Base-by-base conservation (phyloP, 2,329 filamentous ascomycete genomes). In the Fusarium torreyae region DNA sequence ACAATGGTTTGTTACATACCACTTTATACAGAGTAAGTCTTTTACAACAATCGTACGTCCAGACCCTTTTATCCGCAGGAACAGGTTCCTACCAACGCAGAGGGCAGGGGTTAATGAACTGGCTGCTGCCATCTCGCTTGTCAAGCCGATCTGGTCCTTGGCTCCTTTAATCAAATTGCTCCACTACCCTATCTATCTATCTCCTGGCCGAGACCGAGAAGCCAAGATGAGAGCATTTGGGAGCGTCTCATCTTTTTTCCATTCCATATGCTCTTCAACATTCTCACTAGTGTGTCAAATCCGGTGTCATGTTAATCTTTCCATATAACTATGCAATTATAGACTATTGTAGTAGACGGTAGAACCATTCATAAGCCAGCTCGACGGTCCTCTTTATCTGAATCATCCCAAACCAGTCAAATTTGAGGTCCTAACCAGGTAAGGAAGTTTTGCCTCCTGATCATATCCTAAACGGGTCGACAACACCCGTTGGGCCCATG, bases 91-190 rank as follows among this genome's bases (percentile, higher is more conserved):
- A 11, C 40, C 33, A 60, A 52, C 62, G 51, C 57, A 62, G 33
- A 24, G 43, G 53, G 40, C 63, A 70, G 67, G 67, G 67, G 42
- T 55, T 26, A 51, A 53, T 40, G 13, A 44, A 45, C 39, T 39
- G 51, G 48, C 49, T 52, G 40, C 63, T 56, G 18, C 67, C 64
- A 70, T 70, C 51, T 70, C 67, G 67, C 67, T 70, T 70, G 54
- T 34, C 63, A 43, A 62, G 62, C 43, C 62, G 66, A 68, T 68
- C 67, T 57, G 46, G 20, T 50, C 53, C 51, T 24, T 24, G 22
- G 22, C 22, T 24, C 22, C 22, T 55, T 40, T 38, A 59, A 34
- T 56, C 43, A 64, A 55, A 63, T 56, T 59, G 26, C 57, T 70
- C 54, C 53, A 61, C 53, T 40, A 34, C 55, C 38, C 42, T 31